phyloP scores from a whole-genome alignment of 768 basidiomycete genomes.

The Clitopilus hobsonii region DNA sequence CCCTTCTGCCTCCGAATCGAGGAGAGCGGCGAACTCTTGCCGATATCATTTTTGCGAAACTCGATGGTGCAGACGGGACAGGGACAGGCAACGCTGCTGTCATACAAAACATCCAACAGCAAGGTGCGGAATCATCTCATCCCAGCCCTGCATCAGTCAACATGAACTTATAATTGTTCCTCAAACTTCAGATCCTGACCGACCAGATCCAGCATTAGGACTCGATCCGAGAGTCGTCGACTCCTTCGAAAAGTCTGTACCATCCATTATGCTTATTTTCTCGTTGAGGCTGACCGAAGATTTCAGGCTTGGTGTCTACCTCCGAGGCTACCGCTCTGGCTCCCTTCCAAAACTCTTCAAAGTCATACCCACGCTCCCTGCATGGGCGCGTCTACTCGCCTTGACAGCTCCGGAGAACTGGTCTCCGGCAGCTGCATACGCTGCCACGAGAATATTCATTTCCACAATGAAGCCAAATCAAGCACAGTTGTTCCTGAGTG shows the following conservation, averaged over 20 bases:
- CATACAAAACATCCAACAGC: conserved; percentile 52
- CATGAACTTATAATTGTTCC: neutral
- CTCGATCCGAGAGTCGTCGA: conserved; percentile 91
- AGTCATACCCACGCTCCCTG: conserved; percentile 91
- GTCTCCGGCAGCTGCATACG: conserved; percentile 93
- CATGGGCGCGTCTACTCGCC: conserved; percentile 94
- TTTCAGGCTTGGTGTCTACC: conserved; percentile 79
- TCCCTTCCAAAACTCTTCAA: conserved; percentile 97
- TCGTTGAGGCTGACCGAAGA: too few species aligned
- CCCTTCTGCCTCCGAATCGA: conserved; percentile 69
- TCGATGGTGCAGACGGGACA: conserved; percentile 58
- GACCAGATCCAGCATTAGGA: conserved; percentile 79
- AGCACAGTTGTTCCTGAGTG: conserved; percentile 87
- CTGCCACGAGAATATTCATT: conserved; percentile 92
- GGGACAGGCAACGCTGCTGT: conserved; percentile 37
- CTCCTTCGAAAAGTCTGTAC: conserved; percentile 82
- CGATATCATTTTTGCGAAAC: conserved; percentile 94
- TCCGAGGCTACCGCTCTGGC: conserved; percentile 89
- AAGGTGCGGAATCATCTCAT: conserved; percentile 32
- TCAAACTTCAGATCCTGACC: conserved; percentile 36
- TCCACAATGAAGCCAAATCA: conserved; percentile 96
- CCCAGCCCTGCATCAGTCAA: neutral
- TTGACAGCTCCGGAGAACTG: conserved; percentile 90
- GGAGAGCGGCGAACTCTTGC: conserved; percentile 84
- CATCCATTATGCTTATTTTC: neutral